phyloP scores from a whole-genome alignment of 1,139 yeast species.

The Candida frijolesensis region DNA sequence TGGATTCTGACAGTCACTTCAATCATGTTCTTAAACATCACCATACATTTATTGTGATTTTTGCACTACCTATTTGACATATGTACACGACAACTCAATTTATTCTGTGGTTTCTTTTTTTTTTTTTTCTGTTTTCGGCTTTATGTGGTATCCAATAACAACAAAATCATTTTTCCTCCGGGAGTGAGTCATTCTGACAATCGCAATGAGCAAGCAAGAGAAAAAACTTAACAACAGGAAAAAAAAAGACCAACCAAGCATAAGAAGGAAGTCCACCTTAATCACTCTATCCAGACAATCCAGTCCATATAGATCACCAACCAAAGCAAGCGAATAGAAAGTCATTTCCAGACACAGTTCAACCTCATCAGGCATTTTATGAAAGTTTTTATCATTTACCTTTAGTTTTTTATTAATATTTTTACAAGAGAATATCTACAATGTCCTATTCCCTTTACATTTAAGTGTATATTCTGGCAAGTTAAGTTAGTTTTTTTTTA shows the following conservation, averaged over 20 bases:
- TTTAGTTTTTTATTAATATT: conserved; percentile 3
- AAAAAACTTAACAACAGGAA: background rate
- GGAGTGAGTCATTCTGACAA: background rate
- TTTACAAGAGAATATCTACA: conserved; percentile 1
- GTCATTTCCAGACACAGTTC: background rate
- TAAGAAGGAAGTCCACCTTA: background rate
- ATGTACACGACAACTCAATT: background rate
- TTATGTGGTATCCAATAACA: background rate
- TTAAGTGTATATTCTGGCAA: conserved; percentile 5
- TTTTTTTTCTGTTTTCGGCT: background rate
- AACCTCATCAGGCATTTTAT: conserved; percentile 4
- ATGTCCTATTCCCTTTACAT: conserved; percentile 8
- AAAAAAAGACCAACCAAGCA: background rate
- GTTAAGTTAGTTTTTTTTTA: conserved; percentile 4
- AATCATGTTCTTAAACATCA: background rate
- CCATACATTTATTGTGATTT: background rate
- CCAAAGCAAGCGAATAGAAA: background rate
- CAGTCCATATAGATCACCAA: background rate
- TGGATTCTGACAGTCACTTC: background rate
- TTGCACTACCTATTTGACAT: background rate
- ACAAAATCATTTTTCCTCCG: background rate
- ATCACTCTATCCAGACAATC: conserved; percentile 4
- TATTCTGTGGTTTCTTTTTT: conserved; percentile 10
- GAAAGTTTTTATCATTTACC: conserved; percentile 5
- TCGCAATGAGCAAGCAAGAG: background rate